phyloP scores from a whole-genome alignment of 2,329 filamentous ascomycete species.

The Calonectria multiphialidica region DNA sequence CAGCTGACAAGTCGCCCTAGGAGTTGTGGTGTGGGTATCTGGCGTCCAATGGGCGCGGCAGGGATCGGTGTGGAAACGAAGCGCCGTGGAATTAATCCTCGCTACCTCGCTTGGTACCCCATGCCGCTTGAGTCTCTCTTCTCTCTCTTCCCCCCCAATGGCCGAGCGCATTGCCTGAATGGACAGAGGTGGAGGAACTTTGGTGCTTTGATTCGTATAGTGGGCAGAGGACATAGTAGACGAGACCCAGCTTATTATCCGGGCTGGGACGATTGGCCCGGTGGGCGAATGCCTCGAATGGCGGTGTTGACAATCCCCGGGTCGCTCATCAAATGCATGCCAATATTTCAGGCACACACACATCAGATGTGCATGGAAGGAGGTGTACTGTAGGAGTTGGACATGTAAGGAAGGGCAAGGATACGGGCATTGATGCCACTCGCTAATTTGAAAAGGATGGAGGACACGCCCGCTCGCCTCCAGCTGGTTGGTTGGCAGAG shows the following conservation, averaged over 20 bases:
- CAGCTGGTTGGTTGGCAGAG: slow-evolving; percentile 2
- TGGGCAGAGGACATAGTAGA: neutral
- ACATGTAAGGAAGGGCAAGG: neutral
- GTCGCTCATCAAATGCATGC: neutral
- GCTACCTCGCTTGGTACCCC: slow-evolving; percentile 4
- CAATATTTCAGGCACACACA: slow-evolving; percentile 4
- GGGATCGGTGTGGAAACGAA: neutral
- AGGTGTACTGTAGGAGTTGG: neutral
- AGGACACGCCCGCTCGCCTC: neutral
- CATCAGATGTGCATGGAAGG: neutral
- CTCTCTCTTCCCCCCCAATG: neutral
- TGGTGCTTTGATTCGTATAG: neutral
- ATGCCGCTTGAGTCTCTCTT: neutral
- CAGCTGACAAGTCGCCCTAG: neutral
- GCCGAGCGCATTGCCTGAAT: slow-evolving; percentile 2
- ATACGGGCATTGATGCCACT: neutral
- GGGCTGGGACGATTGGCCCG: neutral
- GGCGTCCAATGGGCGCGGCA: neutral
- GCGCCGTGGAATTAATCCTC: slow-evolving; percentile 12
- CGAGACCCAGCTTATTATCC: neutral
- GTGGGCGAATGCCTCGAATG: neutral
- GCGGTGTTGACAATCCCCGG: neutral
- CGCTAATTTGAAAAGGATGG: neutral
- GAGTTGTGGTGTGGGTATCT: slow-evolving; percentile 12
- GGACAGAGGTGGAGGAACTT: neutral